Evolutionary conservation across 73 alveolate species (phyloP), one percentile per base, ranked within the genome.

Genomic region (Durusdinium trenchii): DNA sequence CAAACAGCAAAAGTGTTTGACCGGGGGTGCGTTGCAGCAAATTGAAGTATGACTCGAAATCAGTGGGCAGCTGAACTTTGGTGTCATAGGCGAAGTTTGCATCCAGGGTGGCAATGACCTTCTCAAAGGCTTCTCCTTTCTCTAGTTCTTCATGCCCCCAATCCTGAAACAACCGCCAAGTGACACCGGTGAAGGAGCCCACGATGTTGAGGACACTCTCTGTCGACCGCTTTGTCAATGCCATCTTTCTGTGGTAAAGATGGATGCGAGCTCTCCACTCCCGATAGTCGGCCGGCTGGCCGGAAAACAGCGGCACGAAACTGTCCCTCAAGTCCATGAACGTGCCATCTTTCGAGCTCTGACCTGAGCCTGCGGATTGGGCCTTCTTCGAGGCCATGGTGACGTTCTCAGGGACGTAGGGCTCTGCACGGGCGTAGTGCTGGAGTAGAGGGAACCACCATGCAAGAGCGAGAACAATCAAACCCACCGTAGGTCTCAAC

Each of bases 221-320:
- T 6, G 45, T 67, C 10, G 45, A 43, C 32, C 90, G 43, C 1
- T 79, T 79, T 0, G 40, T 6, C 46, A 79, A 32, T 32, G 45
- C 40, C 90, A 79, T 79, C 69, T 79, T 47, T 45, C 48, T 3
- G 90, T 79, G 67, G 90, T 79, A 79, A 30, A 79, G 2, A 32
- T 61, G 4, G 47, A 79, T 79, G 0, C 90, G 69, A 3, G 1
- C 0, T 4, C 69, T 7, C 90, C 90, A 79, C 6, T 79, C 90
- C 28, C 67, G 69, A 48, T 79, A 79, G 69, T 79, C 90, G 32
- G 16, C 47, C 18, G 90, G 90, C 12, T 18, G 47, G 1, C 90
- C 90, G 4, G 48, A 14, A 46, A 79, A 79, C 6, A 48, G 5
- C 47, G 90, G 90, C 1, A 79, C 48, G 69, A 47, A 79, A 9